These are phyloP conservation scores for Colletotrichum navitas DNA, from an alignment of 2,329 filamentous ascomycete species.

Conservation along the genomic window DNA sequence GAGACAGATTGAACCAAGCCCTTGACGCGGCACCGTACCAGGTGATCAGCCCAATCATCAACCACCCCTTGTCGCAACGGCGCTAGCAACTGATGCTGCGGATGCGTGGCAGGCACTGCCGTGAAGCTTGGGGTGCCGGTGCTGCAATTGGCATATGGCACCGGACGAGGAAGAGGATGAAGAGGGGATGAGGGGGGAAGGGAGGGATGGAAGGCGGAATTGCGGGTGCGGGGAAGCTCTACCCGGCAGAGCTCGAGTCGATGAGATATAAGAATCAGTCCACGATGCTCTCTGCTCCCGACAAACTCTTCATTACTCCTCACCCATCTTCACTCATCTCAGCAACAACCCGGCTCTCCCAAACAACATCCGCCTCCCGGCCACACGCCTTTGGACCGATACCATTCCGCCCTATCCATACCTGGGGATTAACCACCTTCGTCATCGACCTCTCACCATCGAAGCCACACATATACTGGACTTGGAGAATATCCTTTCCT, in stretches of 20 bases:
- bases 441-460: neutral
- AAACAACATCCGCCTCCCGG: neutral
- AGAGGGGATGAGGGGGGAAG: neutral
- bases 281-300: slow-evolving; percentile 15
- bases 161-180: neutral
- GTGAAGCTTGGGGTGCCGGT: slow-evolving; percentile 33
- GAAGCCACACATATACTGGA: neutral
- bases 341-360: neutral
- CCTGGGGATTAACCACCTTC: slow-evolving; percentile 12
- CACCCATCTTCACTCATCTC: neutral
- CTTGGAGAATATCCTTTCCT: neutral
- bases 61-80: slow-evolving; percentile 15
- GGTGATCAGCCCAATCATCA: slow-evolving; percentile 29
- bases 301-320: neutral
- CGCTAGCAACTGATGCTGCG: slow-evolving; percentile 25
- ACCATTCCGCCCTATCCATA: neutral
- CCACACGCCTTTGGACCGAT: neutral
- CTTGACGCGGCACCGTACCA: slow-evolving; percentile 1
- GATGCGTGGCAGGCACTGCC: slow-evolving; percentile 20
- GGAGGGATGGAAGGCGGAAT: neutral
- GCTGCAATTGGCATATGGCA: slow-evolving; percentile 27
- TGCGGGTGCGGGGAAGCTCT: slow-evolving; percentile 31
- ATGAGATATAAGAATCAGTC: slow-evolving; percentile 20
- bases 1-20: neutral
- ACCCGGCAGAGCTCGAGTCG: neutral